Conservation (phyloP, 1,284 basidiomycete genomes). For the Cutaneotrichosporon cavernicola region DNA sequence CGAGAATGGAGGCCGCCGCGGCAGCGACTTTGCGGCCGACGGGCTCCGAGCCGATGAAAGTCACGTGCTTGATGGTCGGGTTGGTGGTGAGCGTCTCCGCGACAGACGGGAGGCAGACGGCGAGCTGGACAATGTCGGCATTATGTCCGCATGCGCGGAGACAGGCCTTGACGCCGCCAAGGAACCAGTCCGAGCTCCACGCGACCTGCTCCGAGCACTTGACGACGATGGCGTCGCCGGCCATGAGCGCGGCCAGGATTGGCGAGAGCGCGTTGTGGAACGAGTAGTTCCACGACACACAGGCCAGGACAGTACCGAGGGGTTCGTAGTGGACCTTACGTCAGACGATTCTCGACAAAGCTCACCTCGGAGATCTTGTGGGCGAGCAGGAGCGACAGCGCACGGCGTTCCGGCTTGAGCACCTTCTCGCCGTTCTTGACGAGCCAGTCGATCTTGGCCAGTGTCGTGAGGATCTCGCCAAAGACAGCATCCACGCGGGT, state of each 20-base stretch:
- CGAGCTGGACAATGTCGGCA: constrained; percentile 71
- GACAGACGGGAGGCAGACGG: constrained; percentile 83
- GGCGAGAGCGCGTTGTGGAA: constrained; percentile 92
- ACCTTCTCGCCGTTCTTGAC: constrained; percentile 74
- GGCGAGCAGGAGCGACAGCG: constrained; percentile 70
- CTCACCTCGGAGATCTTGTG: constrained; percentile 67
- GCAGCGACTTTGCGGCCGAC: constrained; percentile 79
- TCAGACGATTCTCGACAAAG: neutral
- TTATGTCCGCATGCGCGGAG: constrained; percentile 74
- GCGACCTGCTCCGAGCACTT: constrained; percentile 92
- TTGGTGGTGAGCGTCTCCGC: constrained; percentile 79
- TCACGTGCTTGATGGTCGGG: constrained; percentile 67
- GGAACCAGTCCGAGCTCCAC: constrained; percentile 80
- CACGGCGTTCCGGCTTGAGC: constrained; percentile 68
- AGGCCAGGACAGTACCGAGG: constrained; percentile 85
- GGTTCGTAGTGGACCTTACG: constrained; percentile 82
- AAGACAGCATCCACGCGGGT: constrained; percentile 86
- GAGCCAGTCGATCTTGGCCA: constrained; percentile 76
- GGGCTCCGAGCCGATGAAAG: constrained; percentile 84
- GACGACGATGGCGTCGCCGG: constrained; percentile 85
- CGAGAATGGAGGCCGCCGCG: constrained; percentile 79
- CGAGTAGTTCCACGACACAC: constrained; percentile 77
- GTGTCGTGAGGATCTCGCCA: constrained; percentile 83
- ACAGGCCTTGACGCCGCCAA: constrained; percentile 71
- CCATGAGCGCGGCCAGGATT: constrained; percentile 81